Conservation (phyloP, 176 grass and related monocot species). For the Bonia amplexicaulis region DNA sequence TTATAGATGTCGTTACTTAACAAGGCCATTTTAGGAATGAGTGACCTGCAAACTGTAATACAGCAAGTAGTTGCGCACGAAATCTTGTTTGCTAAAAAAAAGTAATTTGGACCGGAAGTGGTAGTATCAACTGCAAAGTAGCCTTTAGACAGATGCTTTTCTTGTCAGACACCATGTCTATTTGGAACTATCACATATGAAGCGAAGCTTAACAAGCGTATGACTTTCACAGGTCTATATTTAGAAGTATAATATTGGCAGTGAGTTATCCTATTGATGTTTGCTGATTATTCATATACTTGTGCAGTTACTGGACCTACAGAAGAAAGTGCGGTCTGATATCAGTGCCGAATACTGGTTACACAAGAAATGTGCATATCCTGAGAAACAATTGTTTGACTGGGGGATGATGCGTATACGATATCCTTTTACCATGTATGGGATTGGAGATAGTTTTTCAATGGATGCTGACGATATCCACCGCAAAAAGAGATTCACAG, state of each 20-base stretch:
- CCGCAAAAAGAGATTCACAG: slow-evolving; percentile 83
- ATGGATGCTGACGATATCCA: slow-evolving; percentile 75
- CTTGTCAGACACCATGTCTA: neutral
- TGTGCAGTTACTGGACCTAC: slow-evolving; percentile 74
- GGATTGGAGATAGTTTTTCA: slow-evolving; percentile 73
- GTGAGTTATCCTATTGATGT: neutral
- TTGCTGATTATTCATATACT: slow-evolving; percentile 33
- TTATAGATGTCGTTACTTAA: neutral
- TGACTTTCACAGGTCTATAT: neutral
- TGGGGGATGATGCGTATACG: slow-evolving; percentile 94
- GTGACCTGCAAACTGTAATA: neutral
- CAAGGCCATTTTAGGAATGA: neutral
- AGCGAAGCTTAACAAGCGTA: neutral
- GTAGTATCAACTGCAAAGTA: neutral
- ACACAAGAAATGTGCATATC: slow-evolving; percentile 75
- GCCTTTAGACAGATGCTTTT: neutral
- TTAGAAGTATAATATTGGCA: neutral
- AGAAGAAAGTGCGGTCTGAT: slow-evolving; percentile 84
- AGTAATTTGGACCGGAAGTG: neutral
- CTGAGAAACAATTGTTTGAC: slow-evolving; percentile 87
- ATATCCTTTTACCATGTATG: slow-evolving; percentile 88
- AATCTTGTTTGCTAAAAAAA: neutral
- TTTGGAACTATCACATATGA: neutral
- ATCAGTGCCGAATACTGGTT: slow-evolving; percentile 80
- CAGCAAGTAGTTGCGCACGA: neutral